phyloP scores from a whole-genome alignment of 2,329 filamentous ascomycete species.

The Cladosporium sp. region DNA sequence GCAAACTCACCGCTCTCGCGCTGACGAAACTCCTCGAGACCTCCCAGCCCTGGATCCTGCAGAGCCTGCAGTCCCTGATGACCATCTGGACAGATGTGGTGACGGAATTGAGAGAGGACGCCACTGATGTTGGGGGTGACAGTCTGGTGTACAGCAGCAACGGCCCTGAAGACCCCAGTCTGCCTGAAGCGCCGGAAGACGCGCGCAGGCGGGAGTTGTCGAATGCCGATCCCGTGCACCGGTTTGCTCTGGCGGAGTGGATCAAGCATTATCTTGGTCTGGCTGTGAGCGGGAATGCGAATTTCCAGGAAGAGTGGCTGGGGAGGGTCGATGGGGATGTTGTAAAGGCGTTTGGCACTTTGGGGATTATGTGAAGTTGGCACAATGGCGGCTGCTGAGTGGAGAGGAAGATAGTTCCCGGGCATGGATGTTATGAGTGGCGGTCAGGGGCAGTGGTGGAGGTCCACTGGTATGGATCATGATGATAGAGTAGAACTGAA shows the following conservation, averaged over 20 bases:
- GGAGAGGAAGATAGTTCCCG: no score
- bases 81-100: slow-evolving; percentile 74
- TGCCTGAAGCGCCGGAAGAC: slow-evolving; percentile 49
- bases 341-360: slow-evolving; percentile 60
- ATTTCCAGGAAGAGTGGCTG: slow-evolving; percentile 69
- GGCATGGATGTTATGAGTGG: no score
- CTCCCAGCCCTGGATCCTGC: slow-evolving; percentile 49
- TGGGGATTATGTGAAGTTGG: slow-evolving; percentile 37
- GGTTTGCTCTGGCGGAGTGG: slow-evolving; percentile 64
- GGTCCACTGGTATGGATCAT: no score
- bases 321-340: slow-evolving; percentile 76
- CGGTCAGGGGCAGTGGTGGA: no score
- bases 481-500: not conserved
- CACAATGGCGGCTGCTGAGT: no score
- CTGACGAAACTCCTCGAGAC: slow-evolving; percentile 72
- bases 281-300: slow-evolving; percentile 59
- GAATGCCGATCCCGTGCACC: slow-evolving; percentile 67
- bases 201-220: slow-evolving; percentile 52
- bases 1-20: slow-evolving; percentile 73
- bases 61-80: slow-evolving; percentile 69
- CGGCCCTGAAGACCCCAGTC: slow-evolving; percentile 27
- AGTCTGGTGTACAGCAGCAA: slow-evolving; percentile 44
- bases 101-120: slow-evolving; percentile 62
- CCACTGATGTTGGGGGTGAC: slow-evolving; percentile 32
- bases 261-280: slow-evolving; percentile 63